Base-by-base conservation (phyloP, 495 filamentous ascomycete genomes). In the Penicillium bialowiezense region DNA sequence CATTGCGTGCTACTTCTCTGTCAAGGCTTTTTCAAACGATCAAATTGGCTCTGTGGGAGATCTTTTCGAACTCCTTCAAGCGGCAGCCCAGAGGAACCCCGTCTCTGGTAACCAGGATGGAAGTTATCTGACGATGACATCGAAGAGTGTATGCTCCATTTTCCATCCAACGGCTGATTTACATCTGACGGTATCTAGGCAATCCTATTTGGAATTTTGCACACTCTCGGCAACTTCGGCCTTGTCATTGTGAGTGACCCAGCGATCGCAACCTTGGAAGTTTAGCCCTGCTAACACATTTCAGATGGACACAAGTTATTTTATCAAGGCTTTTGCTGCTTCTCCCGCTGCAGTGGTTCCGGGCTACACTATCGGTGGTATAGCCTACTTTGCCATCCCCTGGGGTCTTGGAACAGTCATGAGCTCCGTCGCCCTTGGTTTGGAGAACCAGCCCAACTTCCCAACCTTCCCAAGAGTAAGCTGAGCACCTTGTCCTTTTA, bases 61-160 rank as follows among this genome's bases (percentile, higher is more conserved):
- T 17, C 52, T 79, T 7, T 79, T 74, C 51, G 74, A 79, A 34
- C 60, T 78, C 5, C 57, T 79, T 5, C 54, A 65, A 10, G 66
- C 72, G 18, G 75, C 77, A 0, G 70, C 66, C 4, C 36, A 55
- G 33, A 56, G 52, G 1, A 69, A 72, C 34, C 77, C 74, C 0
- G 67, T 79, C 3, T 52, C 59, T 4, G 72, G 73, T 13, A 81
- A 81, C 44, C 60, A 64, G 5, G 61, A 66, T 10, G 78, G 75
- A 7, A 70, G 67, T 3, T 79, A 75, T 47, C 56, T 81, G 33
- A 76, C 76, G 9, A 76, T 81, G 66, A 74, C 62, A 13, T 76
- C 70, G 1, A 69, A 75, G 38, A 65, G 73, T 28, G 75, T 65
- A 41, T 44, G 60, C 46, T 24, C 24, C 2, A 36, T 2, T 5